These are phyloP conservation scores for Colletotrichum cuscutae DNA, from an alignment of 2,329 filamentous ascomycete species.

Conservation along the genomic window DNA sequence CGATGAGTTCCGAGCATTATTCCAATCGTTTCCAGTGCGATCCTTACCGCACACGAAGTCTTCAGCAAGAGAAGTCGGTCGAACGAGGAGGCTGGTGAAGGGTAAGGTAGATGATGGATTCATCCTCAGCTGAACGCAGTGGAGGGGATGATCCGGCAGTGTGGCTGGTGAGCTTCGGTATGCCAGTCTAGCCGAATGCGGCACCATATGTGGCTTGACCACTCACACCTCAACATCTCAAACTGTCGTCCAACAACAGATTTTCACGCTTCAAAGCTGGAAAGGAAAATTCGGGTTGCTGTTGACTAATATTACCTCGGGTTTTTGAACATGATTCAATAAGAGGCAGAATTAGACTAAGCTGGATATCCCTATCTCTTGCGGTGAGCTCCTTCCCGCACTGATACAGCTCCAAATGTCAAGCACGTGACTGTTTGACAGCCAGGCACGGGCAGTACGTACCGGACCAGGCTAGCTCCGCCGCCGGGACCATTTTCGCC, in stretches of 20 bases:
- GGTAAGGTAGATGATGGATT: neutral
- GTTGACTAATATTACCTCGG: too few relatives aligned
- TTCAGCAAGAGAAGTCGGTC: too few relatives aligned
- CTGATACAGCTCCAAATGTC: neutral
- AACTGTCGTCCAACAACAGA: neutral
- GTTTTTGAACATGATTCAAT: neutral
- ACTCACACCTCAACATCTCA: neutral
- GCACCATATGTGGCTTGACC: neutral
- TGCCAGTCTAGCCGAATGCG: neutral
- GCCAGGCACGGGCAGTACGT: slow-evolving; percentile 3
- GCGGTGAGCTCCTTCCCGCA: neutral
- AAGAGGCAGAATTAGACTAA: neutral
- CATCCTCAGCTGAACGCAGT: neutral
- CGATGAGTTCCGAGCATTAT: neutral
- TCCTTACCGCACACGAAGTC: too few relatives aligned
- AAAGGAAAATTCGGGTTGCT: too few relatives aligned
- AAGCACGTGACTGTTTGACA: slow-evolving; percentile 30
- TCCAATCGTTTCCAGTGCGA: neutral
- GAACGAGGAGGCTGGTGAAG: neutral
- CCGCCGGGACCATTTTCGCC: slow-evolving; percentile 37
- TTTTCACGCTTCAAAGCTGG: too few relatives aligned
- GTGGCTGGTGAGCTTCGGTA: neutral
- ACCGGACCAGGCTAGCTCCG: slow-evolving; percentile 36
- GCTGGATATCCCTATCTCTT: neutral
- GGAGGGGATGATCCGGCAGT: neutral